Percentiles rank a stretch among this genome's conserved stretches.
Evolutionary conservation across 345 rosid genomes (phyloP).

Genomic region (Salix suchowensis): DNA sequence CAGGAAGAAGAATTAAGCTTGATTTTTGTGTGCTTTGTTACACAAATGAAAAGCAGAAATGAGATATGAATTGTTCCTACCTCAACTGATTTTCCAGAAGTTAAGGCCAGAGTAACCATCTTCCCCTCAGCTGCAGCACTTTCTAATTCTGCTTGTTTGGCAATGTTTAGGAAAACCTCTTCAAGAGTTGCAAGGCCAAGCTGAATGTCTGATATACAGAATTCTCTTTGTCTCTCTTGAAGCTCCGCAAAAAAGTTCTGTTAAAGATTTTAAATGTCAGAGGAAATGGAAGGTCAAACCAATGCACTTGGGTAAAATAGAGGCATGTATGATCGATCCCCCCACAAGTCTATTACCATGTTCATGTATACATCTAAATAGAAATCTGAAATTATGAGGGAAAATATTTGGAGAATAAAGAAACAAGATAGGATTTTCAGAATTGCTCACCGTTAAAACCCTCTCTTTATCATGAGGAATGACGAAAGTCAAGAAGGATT

Average conservation of each 20-base stretch:
- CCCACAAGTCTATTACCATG: too few species aligned
- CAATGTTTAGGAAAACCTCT: constrained; percentile 95
- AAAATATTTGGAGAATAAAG: not conserved
- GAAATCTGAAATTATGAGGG: not conserved
- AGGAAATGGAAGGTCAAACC: not conserved
- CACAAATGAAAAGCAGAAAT: not conserved
- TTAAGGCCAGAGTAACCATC: constrained; percentile 51
- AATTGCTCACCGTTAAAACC: constrained; percentile 49
- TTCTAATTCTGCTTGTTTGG: constrained; percentile 87
- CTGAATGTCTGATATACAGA: constrained; percentile 77
- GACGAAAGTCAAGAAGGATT: constrained; percentile 67
- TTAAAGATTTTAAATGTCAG: constrained; percentile 6
- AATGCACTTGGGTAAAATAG: too few species aligned
- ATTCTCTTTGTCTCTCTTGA: constrained; percentile 57
- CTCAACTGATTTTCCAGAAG: constrained; percentile 65
- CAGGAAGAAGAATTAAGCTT: not conserved
- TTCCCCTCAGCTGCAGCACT: constrained; percentile 75
- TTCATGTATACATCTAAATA: too few species aligned
- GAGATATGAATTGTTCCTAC: constrained; percentile 21
- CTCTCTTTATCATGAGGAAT: constrained; percentile 78
- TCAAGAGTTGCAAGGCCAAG: constrained; percentile 91
- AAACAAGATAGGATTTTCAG: not conserved
- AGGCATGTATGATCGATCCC: too few species aligned
- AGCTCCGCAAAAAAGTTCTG: constrained; percentile 68
- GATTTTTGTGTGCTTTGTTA: too few species aligned